Evolutionary conservation across 148 eudicot genomes (phyloP).

Genomic region (Fagopyrum tataricum): DNA sequence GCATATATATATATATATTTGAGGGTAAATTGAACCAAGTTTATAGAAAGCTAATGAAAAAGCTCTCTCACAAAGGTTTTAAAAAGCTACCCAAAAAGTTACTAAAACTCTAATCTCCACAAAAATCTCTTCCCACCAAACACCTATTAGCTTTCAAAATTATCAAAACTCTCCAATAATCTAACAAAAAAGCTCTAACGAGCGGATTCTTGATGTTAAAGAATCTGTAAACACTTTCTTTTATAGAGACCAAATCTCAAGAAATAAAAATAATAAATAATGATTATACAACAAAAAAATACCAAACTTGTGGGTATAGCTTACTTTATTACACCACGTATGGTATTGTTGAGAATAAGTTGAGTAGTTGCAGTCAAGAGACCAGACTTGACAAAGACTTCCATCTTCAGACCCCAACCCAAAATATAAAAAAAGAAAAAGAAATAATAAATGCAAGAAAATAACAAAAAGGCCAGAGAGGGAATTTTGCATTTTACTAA

Average conservation of each 20-base stretch:
- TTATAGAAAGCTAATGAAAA: no score
- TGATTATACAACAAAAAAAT: background rate
- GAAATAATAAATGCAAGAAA: background rate
- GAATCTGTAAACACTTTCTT: background rate
- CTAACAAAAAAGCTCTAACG: no score
- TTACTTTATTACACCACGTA: background rate
- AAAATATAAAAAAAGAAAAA: background rate
- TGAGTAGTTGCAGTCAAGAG: slow-evolving; percentile 9
- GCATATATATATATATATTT: no score
- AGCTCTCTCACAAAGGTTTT: no score
- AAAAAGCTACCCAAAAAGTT: no score
- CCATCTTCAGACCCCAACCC: background rate
- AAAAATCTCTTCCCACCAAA: no score
- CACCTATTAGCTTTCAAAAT: no score
- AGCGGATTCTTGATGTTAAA: background rate
- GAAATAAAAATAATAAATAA: background rate
- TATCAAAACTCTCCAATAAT: no score
- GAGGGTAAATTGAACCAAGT: no score
- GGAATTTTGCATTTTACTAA: background rate
- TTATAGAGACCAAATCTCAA: background rate
- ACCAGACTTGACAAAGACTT: slow-evolving; percentile 11
- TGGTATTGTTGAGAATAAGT: background rate
- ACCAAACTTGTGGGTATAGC: background rate
- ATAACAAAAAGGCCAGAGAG: slow-evolving; percentile 13
- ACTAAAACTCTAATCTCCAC: no score